Evolutionary conservation across 2,329 filamentous ascomycete species (phyloP), one percentile per base, ranked within the genome.

Genomic region (Epichloe scottii): DNA sequence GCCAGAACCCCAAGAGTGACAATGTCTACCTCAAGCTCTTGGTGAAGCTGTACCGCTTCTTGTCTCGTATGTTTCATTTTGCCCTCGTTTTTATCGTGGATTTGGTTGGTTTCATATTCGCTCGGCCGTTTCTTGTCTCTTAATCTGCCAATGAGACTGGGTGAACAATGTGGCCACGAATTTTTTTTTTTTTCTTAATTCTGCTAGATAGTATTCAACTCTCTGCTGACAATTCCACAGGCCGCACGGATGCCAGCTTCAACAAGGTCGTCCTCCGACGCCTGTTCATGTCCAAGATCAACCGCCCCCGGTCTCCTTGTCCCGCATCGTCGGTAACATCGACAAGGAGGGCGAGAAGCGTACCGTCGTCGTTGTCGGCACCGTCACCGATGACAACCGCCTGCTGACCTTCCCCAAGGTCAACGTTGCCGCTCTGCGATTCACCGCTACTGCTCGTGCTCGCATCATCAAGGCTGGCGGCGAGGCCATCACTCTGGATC

Each of bases 231-330:
- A 4, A 3, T 42, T 5, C 50, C 38, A 1, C 64, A 94, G 88
- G 89, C 76, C 90, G 93, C 70, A 98, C 93, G 71, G 93, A 97
- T 73, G 82, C 89, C 60, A 82, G 81, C 77, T 98, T 98, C 87
- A 98, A 98, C 87, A 94, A 95, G 81, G 87, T 93, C 67, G 83
- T 98, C 69, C 87, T 98, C 67, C 89, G 91, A 72, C 88, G 93
- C 68, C 86, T 98, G 57, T 95, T 95, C 71, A 95, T 93, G 88
- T 95, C 89, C 73, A 89, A 90, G 76, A 95, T 94, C 77, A 97
- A 97, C 87, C 87, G 90, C 64, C 88, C 56, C 89, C 93, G 59
- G 84, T 98, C 67, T 96, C 90, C 56, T 80, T 98, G 67, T 96
- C 90, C 62, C 87, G 91, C 73, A 89, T 97, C 68, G 84, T 78